These are phyloP conservation scores for Effrenium voratum DNA, from an alignment of 73 alveolate species.

Conservation along the genomic window DNA sequence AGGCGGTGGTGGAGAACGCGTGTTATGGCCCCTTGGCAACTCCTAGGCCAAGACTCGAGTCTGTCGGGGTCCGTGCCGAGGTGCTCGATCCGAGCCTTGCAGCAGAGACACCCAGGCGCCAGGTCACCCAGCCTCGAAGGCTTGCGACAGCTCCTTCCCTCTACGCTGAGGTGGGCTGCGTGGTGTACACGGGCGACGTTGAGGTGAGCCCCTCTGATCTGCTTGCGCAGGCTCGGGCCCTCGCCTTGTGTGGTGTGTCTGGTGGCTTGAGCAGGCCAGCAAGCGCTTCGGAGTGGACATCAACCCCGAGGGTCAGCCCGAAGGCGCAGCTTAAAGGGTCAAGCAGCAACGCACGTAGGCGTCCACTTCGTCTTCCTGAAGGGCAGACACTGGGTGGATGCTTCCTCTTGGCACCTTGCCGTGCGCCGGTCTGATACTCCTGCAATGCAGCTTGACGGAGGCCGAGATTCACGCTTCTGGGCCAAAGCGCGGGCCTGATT, in stretches of 20 bases:
- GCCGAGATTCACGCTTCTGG: conserved; percentile 96
- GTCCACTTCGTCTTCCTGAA: conserved; percentile 75
- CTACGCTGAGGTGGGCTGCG: conserved; percentile 42
- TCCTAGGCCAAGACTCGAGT: neutral
- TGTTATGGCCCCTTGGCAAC: conserved; percentile 93
- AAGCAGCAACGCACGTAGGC: neutral
- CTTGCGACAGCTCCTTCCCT: neutral
- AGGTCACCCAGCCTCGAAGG: neutral
- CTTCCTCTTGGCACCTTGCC: conserved; percentile 69
- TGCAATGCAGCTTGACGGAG: conserved; percentile 92
- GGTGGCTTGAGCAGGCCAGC: conserved; percentile 21
- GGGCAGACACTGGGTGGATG: conserved; percentile 81
- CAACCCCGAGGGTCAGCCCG: neutral
- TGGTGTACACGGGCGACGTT: conserved; percentile 88
- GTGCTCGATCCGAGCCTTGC: conserved; percentile 84
- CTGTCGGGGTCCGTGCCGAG: neutral
- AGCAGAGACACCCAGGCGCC: conserved; percentile 59
- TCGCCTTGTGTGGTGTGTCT: neutral
- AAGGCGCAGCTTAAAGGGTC: neutral
- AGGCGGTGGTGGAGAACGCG: conserved; percentile 98
- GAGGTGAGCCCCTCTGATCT: conserved; percentile 67
- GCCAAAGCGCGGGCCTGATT: conserved; percentile 96
- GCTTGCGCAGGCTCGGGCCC: conserved; percentile 13
- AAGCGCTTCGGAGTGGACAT: conserved; percentile 68
- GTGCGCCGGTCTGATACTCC: conserved; percentile 75